Percentiles rank a stretch among this genome's conserved stretches.
Conservation (phyloP, 768 basidiomycete species). For the Suillus americanus region DNA sequence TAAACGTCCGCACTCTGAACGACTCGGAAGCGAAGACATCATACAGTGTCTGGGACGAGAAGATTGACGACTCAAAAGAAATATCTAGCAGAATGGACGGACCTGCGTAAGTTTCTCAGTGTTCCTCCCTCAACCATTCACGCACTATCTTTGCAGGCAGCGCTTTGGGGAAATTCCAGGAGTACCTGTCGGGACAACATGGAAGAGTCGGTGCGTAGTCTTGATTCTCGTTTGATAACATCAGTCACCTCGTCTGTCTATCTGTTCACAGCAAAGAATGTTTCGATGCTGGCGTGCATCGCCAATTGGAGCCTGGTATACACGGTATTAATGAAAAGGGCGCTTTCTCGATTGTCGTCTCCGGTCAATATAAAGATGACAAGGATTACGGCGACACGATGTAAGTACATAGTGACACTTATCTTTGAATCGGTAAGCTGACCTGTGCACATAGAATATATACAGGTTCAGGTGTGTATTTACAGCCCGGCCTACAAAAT, state of each 20-base stretch:
- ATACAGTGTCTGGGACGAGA: not conserved
- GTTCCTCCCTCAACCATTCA: not conserved
- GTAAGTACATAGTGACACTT: conserved; percentile 24
- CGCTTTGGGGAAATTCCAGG: conserved; percentile 26
- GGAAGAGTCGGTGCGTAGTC: conserved; percentile 18
- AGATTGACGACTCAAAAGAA: not conserved
- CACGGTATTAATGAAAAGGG: conserved; percentile 15
- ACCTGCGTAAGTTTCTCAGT: conserved; percentile 2
- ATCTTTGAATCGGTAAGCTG: not conserved
- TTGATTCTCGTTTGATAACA: not conserved
- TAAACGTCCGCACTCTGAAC: not conserved
- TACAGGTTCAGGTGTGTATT: conserved; percentile 19
- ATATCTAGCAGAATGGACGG: not conserved
- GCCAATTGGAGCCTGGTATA: conserved; percentile 16
- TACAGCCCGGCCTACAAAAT: not conserved
- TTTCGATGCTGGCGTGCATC: conserved; percentile 20
- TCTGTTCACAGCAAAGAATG: conserved; percentile 10
- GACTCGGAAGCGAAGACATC: not conserved
- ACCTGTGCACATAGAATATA: conserved; percentile 22
- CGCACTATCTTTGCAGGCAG: conserved; percentile 10
- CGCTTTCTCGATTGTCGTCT: conserved; percentile 20
- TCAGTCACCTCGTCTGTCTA: not conserved
- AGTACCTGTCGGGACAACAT: conserved; percentile 21
- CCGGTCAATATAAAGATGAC: conserved; percentile 21
- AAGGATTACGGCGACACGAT: conserved; percentile 25